Evolutionary conservation across 495 filamentous ascomycete genomes (phyloP).

Genomic region (Penicillium turbatum): DNA sequence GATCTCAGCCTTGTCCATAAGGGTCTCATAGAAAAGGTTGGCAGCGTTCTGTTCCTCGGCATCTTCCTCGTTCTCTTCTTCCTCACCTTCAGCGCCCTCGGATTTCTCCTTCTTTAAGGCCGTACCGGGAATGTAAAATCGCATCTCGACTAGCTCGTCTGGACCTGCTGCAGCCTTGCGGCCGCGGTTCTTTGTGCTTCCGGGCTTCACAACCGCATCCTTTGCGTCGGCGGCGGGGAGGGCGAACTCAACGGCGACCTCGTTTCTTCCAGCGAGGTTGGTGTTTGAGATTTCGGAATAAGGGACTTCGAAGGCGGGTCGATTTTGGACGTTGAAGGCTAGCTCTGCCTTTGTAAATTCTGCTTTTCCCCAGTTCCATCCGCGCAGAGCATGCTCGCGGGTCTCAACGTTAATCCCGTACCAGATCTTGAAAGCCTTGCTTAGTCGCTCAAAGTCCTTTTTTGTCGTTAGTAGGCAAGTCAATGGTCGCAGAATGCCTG

Average conservation of each 20-base stretch:
- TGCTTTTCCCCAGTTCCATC: conserved; percentile 99
- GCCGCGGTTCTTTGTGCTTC: conserved; percentile 72
- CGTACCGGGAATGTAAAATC: conserved; percentile 95
- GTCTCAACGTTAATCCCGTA: conserved; percentile 89
- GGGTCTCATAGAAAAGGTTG: conserved; percentile 89
- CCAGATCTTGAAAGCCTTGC: conserved; percentile 91
- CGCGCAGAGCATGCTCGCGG: conserved; percentile 89
- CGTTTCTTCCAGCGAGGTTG: conserved; percentile 95
- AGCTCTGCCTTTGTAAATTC: conserved; percentile 96
- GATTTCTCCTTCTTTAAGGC: conserved; percentile 78
- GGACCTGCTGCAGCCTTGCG: conserved; percentile 82
- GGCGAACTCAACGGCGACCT: conserved; percentile 93
- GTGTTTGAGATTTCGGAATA: conserved; percentile 98
- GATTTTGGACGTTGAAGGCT: conserved; percentile 93
- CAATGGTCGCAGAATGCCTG: background rate
- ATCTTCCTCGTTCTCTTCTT: conserved; percentile 68
- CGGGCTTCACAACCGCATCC: conserved; percentile 63
- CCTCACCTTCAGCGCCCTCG: conserved; percentile 65
- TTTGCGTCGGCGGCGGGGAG: conserved; percentile 60
- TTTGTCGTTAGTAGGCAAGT: background rate
- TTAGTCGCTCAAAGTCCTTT: conserved; percentile 84
- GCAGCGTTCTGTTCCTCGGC: conserved; percentile 89
- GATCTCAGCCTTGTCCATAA: conserved; percentile 99
- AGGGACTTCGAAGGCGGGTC: conserved; percentile 94
- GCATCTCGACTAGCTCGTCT: conserved; percentile 96